These are phyloP conservation scores for Aureobasidium melanogenum DNA, from an alignment of 2,329 filamentous ascomycete genomes.

Conservation along the genomic window DNA sequence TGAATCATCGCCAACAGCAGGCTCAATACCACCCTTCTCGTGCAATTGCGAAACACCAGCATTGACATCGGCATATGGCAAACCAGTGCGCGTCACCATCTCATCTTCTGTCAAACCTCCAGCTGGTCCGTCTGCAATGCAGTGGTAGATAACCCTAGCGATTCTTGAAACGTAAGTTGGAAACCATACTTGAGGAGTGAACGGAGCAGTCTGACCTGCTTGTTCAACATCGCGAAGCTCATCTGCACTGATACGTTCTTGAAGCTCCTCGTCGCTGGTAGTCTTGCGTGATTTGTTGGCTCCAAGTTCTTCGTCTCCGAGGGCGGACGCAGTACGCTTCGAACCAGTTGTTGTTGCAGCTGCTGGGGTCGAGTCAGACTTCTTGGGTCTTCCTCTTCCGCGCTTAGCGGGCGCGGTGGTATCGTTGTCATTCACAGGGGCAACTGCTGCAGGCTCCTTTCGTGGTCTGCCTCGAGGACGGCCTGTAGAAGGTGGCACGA, in stretches of 20 bases:
- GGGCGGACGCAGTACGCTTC: background rate
- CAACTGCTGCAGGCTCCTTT: background rate
- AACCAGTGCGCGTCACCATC: background rate
- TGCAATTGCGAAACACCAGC: background rate
- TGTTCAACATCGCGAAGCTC: background rate
- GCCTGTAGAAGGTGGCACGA: background rate
- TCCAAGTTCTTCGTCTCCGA: background rate
- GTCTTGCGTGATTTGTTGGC: background rate
- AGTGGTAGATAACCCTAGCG: background rate
- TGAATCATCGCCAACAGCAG: background rate
- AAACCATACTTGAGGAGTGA: conserved; percentile 1
- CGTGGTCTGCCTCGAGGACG: background rate
- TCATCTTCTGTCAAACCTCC: background rate
- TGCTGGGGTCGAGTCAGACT: background rate
- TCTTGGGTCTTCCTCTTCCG: background rate
- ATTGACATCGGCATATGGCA: background rate
- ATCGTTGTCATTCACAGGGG: background rate
- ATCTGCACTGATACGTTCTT: background rate
- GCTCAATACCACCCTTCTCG: background rate
- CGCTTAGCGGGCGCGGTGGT: background rate
- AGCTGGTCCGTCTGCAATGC: background rate
- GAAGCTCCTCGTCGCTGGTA: background rate
- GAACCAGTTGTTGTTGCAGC: background rate
- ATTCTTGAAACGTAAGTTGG: conserved; percentile 6
- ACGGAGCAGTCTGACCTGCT: background rate